phyloP scores from a whole-genome alignment of 2,329 filamentous ascomycete genomes.

The Aspergillus fumigatiaffinis region DNA sequence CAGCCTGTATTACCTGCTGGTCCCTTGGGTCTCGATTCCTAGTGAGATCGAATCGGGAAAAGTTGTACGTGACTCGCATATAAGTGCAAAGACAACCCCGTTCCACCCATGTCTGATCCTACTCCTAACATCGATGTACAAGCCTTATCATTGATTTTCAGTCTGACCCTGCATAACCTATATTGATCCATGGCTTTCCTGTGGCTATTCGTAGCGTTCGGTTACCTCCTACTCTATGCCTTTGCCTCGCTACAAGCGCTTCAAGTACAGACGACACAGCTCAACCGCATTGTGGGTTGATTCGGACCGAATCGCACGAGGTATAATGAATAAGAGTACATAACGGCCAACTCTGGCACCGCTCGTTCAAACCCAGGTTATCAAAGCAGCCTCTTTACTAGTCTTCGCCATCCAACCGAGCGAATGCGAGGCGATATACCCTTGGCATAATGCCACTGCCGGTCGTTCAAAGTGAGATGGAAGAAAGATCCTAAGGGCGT shows the following conservation, averaged over 20 bases:
- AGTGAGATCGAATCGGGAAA: background rate
- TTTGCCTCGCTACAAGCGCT: constrained; percentile 26
- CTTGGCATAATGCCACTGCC: background rate
- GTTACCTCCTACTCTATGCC: constrained; percentile 33
- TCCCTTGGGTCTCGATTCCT: background rate
- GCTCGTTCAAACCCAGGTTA: background rate
- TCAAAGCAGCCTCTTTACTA: background rate
- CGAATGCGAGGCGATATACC: background rate
- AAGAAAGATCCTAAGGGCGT: background rate
- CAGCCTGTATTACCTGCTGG: background rate
- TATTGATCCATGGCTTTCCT: constrained; percentile 21
- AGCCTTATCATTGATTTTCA: background rate
- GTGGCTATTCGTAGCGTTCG: constrained; percentile 33
- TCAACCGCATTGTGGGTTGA: constrained; percentile 20
- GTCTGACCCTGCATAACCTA: background rate
- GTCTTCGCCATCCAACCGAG: background rate
- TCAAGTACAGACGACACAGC: constrained; percentile 6
- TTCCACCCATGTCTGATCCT: background rate
- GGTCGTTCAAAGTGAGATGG: background rate
- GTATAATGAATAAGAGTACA: background rate
- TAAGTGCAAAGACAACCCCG: background rate
- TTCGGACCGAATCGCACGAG: background rate
- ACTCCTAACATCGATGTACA: background rate
- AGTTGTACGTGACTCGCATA: background rate
- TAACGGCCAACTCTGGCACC: background rate